A percentile compares a stretch with the other conserved stretches of the same genome.
Conservation (phyloP, 2,329 filamentous ascomycete species). For the Alternaria arborescens region DNA sequence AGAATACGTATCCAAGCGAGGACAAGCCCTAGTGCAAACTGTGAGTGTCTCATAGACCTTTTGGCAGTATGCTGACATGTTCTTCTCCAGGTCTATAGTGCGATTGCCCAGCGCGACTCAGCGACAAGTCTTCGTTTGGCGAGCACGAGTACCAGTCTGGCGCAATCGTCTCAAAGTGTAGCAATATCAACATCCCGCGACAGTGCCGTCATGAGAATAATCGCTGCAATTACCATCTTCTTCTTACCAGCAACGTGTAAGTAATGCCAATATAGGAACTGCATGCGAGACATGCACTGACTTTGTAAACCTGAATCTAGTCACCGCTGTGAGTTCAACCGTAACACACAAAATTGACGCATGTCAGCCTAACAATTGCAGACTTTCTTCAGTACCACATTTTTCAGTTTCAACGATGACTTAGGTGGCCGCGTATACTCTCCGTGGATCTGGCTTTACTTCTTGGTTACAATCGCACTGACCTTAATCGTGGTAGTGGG, state of each 20-base stretch:
- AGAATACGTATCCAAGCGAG: conserved; percentile 27
- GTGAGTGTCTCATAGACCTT: conserved; percentile 4
- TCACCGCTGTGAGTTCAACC: not conserved
- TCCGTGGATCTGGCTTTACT: not conserved
- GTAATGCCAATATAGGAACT: no score
- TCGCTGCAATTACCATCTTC: conserved; percentile 34
- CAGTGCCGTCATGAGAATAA: conserved; percentile 31
- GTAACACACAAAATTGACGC: not conserved
- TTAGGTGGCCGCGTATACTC: not conserved
- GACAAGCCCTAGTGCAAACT: conserved; percentile 26
- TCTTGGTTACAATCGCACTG: not conserved
- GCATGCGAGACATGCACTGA: no score
- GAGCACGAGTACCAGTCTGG: conserved; percentile 15
- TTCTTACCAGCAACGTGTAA: conserved; percentile 33
- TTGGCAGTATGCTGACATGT: not conserved
- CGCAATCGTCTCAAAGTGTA: conserved; percentile 24
- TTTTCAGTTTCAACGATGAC: not conserved
- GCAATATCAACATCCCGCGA: conserved; percentile 26
- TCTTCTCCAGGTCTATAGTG: conserved; percentile 26
- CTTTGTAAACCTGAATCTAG: not conserved
- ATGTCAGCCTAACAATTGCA: not conserved
- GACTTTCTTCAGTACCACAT: not conserved
- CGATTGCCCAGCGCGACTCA: conserved; percentile 33
- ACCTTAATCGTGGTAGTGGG: conserved; percentile 17
- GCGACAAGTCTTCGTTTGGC: conserved; percentile 13